phyloP scores from a whole-genome alignment of 2,329 filamentous ascomycete genomes.

The Xylogone sp. region DNA sequence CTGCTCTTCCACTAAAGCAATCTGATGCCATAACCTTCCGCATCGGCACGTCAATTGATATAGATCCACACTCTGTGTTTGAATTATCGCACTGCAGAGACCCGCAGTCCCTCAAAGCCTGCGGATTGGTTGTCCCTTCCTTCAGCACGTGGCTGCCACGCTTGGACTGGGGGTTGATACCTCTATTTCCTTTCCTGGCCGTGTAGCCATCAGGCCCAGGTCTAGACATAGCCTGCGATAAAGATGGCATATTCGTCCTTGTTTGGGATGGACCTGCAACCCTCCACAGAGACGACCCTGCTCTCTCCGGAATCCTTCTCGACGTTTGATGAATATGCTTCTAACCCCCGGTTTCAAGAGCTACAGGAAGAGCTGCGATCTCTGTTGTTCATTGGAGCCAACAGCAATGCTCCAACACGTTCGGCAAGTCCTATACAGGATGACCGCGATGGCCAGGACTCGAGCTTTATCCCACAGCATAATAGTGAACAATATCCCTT shows the following conservation, averaged over 20 bases:
- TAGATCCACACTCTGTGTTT: too few relatives aligned
- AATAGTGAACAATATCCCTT: not conserved
- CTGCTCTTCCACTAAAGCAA: too few relatives aligned
- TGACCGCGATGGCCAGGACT: not conserved
- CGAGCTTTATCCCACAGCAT: not conserved
- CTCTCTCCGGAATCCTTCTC: slow-evolving; percentile 4
- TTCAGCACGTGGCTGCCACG: too few relatives aligned
- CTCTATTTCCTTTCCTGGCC: too few relatives aligned
- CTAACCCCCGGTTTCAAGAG: slow-evolving; percentile 39
- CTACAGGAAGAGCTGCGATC: slow-evolving; percentile 40
- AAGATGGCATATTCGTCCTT: not conserved
- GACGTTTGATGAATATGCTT: slow-evolving; percentile 26
- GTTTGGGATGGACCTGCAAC: not conserved
- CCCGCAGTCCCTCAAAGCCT: too few relatives aligned
- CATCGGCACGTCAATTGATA: too few relatives aligned
- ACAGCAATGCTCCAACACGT: slow-evolving; percentile 24
- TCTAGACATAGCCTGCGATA: not conserved
- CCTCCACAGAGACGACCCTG: slow-evolving; percentile 6
- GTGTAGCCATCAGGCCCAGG: not conserved
- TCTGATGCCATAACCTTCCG: too few relatives aligned
- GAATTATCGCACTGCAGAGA: too few relatives aligned
- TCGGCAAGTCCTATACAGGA: slow-evolving; percentile 2
- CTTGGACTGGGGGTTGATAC: too few relatives aligned
- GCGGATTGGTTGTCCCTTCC: too few relatives aligned
- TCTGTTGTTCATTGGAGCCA: slow-evolving; percentile 35